Evolutionary conservation across 768 basidiomycete genomes (phyloP).

Genomic region (Russula brevipes): DNA sequence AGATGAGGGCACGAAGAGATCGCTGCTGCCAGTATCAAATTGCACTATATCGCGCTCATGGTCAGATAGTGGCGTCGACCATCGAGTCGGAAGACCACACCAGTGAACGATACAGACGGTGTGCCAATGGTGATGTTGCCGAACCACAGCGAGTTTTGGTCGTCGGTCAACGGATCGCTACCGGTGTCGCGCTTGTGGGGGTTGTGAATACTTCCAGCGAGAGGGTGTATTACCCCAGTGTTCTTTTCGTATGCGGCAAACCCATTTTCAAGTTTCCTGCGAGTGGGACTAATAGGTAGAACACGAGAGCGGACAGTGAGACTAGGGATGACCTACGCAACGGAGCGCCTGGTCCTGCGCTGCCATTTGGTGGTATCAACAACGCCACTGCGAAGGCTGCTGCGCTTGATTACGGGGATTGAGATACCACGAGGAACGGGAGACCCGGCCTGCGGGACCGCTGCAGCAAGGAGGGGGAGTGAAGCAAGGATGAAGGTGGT

Average conservation of each 20-base stretch:
- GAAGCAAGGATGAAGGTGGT: conserved; percentile 4
- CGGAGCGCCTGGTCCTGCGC: background rate
- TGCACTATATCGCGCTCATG: conserved; percentile 29
- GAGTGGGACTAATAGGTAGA: background rate
- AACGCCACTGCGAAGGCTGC: background rate
- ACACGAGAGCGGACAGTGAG: background rate
- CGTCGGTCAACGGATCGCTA: conserved; percentile 7
- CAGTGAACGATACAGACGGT: conserved; percentile 18
- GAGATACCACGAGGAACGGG: background rate
- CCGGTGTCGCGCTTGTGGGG: conserved; percentile 5
- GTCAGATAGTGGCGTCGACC: background rate
- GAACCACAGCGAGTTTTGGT: background rate
- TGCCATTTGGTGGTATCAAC: conserved; percentile 2
- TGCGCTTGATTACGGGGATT: conserved; percentile 10
- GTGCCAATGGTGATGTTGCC: conserved; percentile 24
- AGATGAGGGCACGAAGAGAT: conserved; percentile 35
- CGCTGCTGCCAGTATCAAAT: conserved; percentile 36
- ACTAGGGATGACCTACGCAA: background rate
- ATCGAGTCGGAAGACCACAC: background rate
- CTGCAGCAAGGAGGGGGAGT: conserved; percentile 8
- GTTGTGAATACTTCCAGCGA: background rate
- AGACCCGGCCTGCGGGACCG: background rate
- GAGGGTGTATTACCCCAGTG: conserved; percentile 18
- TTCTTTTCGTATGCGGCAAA: conserved; percentile 17
- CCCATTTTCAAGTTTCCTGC: conserved; percentile 20